phyloP scores from a whole-genome alignment of 2,329 filamentous ascomycete genomes.

The Penicillium griseofulvum region DNA sequence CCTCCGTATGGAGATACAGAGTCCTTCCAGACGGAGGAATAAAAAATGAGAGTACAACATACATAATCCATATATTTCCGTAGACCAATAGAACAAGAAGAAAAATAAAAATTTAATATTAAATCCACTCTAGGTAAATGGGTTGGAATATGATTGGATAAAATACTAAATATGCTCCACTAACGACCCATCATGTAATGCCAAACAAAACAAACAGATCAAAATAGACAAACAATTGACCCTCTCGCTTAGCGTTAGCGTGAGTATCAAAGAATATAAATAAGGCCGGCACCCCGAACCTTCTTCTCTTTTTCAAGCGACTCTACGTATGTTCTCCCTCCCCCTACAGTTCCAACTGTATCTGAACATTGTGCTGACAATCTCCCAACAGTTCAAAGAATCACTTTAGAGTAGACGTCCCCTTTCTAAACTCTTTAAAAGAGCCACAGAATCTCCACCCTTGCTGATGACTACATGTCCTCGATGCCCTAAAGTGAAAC shows the following conservation, averaged over 20 bases:
- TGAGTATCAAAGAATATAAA: slow-evolving; percentile 28
- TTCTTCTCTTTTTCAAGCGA: slow-evolving; percentile 42
- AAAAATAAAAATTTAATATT: background rate
- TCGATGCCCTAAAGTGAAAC: slow-evolving; percentile 86
- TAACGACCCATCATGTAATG: too few species aligned
- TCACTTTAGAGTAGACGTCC: slow-evolving; percentile 98
- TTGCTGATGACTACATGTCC: slow-evolving; percentile 90
- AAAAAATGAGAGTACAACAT: too few species aligned
- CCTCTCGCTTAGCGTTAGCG: slow-evolving; percentile 32
- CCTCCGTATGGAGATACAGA: too few species aligned
- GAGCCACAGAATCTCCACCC: slow-evolving; percentile 90
- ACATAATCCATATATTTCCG: too few species aligned
- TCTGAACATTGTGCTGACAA: slow-evolving; percentile 21
- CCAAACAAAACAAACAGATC: background rate
- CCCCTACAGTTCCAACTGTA: slow-evolving; percentile 22
- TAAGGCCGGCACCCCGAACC: slow-evolving; percentile 14
- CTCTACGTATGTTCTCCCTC: slow-evolving; percentile 41
- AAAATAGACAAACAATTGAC: slow-evolving; percentile 19
- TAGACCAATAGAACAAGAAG: background rate
- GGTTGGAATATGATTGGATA: background rate
- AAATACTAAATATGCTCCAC: too few species aligned
- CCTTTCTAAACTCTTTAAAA: slow-evolving; percentile 86
- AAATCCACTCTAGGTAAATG: background rate
- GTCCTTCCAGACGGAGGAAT: too few species aligned
- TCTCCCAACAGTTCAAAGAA: slow-evolving; percentile 60